Conservation (phyloP, 192 early-diverging fungal species). For the Paraglomus brasilianum region DNA sequence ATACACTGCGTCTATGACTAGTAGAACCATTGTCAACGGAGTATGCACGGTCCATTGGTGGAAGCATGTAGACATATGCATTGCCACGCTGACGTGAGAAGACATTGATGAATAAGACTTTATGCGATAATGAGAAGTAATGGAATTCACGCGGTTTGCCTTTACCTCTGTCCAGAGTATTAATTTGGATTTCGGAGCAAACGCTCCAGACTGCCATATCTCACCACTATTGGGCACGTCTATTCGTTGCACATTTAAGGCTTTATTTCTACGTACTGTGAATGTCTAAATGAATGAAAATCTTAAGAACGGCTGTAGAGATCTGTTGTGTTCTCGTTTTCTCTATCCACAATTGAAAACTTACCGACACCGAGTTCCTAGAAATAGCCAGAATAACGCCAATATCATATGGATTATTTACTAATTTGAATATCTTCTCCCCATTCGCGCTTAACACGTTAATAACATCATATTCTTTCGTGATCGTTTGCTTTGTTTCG, state of each 20-base stretch:
- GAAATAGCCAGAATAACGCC: conserved; percentile 38
- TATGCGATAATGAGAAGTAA: background rate
- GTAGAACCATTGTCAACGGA: conserved; percentile 12
- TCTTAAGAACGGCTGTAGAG: background rate
- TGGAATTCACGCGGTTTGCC: background rate
- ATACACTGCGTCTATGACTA: background rate
- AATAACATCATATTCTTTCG: conserved; percentile 40
- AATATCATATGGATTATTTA: conserved; percentile 32
- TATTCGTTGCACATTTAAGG: conserved; percentile 26
- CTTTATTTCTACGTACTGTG: conserved; percentile 9
- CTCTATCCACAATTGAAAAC: background rate
- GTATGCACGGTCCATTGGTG: conserved; percentile 4
- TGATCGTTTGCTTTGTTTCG: conserved; percentile 40
- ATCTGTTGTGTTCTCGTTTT: background rate
- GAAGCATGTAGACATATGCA: conserved; percentile 37
- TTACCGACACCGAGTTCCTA: conserved; percentile 33
- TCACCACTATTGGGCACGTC: background rate
- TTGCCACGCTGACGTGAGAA: conserved; percentile 34
- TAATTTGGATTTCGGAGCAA: conserved; percentile 34
- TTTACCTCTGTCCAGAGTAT: conserved; percentile 49
- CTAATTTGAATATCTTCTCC: conserved; percentile 31
- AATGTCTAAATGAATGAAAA: conserved; percentile 18
- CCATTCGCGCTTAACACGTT: conserved; percentile 22
- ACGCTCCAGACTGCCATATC: conserved; percentile 43
- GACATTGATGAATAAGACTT: background rate